Percentiles rank a stretch among this genome's conserved stretches.
Evolutionary conservation across 2,329 filamentous ascomycete species (phyloP).

Genomic region (Aspergillus sp.): DNA sequence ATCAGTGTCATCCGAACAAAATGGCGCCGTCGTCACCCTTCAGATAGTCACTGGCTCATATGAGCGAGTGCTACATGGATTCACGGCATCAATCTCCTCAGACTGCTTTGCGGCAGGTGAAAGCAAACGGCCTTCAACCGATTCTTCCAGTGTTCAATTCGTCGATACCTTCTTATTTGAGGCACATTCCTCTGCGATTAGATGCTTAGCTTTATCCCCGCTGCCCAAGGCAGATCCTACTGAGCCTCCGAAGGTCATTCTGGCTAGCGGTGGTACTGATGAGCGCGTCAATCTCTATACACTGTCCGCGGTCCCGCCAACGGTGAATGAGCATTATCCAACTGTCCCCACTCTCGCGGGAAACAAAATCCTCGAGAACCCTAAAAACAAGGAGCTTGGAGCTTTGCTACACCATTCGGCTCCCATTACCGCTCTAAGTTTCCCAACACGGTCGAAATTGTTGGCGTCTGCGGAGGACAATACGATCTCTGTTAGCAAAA

Average conservation of each 20-base stretch:
- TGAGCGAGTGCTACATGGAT: constrained; percentile 85
- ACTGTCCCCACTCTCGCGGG: constrained; percentile 67
- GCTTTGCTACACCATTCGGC: constrained; percentile 83
- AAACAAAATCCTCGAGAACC: constrained; percentile 77
- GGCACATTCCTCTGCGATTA: constrained; percentile 85
- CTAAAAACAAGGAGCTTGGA: constrained; percentile 83
- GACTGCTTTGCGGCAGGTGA: constrained; percentile 25
- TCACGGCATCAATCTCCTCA: constrained; percentile 69
- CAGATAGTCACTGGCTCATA: constrained; percentile 94
- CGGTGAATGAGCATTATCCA: constrained; percentile 54
- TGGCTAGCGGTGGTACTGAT: constrained; percentile 90
- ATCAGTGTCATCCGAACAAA: constrained; percentile 18
- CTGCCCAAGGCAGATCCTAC: constrained; percentile 57
- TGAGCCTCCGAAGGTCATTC: constrained; percentile 73
- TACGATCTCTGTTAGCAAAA: constrained; percentile 81
- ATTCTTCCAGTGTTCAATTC: constrained; percentile 59
- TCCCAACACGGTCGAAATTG: constrained; percentile 83
- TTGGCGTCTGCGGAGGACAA: constrained; percentile 88
- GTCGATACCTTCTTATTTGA: constrained; percentile 95
- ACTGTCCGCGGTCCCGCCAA: constrained; percentile 69
- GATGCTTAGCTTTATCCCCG: constrained; percentile 82
- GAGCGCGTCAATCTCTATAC: constrained; percentile 95
- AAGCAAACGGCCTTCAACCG: constrained; percentile 26
- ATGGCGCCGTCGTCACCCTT: constrained; percentile 56
- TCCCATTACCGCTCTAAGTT: constrained; percentile 74